phyloP scores from a whole-genome alignment of 441 rosid genomes.

The Bruguiera hainesii region DNA sequence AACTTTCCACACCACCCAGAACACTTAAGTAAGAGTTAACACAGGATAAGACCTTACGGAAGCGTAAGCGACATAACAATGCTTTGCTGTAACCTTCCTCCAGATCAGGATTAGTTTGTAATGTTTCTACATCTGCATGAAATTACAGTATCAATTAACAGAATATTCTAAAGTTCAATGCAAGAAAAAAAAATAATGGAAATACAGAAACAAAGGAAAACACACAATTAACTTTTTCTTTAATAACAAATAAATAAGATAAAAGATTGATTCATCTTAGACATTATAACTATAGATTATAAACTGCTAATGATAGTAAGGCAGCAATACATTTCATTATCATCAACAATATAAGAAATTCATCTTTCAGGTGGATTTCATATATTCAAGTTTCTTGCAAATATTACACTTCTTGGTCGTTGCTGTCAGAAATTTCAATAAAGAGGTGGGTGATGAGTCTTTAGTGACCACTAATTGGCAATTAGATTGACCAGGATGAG shows the following conservation, averaged over 20 bases:
- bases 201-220: no score
- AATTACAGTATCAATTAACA: neutral
- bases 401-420: neutral
- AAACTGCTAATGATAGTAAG: neutral
- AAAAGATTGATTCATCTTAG: neutral
- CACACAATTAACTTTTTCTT: no score
- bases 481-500: neutral
- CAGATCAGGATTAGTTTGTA: slow-evolving; percentile 57
- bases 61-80: slow-evolving; percentile 88
- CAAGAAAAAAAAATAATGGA: no score
- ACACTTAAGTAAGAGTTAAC: slow-evolving; percentile 32
- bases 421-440: neutral
- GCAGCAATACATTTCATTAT: neutral
- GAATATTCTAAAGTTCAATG: neutral
- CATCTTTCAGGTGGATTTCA: no score
- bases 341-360: neutral
- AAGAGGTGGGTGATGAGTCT: neutral
- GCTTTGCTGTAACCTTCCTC: slow-evolving; percentile 97
- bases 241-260: neutral
- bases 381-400: neutral
- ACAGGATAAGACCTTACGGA: slow-evolving; percentile 97
- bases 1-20: slow-evolving; percentile 22
- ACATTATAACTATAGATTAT: neutral
- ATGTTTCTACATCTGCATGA: slow-evolving; percentile 77
- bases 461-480: neutral